phyloP scores from a whole-genome alignment of 805 yeast species.

The Blastobotrys terrestris region DNA sequence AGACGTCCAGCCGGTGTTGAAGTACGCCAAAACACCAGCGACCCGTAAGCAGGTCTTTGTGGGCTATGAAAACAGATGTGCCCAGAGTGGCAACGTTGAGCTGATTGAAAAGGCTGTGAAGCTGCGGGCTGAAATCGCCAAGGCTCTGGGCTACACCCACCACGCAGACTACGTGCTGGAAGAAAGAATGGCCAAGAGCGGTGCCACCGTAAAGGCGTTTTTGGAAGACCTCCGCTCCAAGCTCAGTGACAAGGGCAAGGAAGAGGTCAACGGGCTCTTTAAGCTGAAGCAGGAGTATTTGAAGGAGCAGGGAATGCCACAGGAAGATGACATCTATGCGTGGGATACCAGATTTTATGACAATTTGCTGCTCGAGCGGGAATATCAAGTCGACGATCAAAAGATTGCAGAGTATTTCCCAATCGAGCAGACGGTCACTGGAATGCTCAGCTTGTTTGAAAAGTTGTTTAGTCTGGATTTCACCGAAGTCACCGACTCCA shows the following conservation, averaged over 20 bases:
- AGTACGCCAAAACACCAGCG: conserved; percentile 55
- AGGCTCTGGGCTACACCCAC: conserved; percentile 56
- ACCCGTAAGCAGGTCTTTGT: conserved; percentile 62
- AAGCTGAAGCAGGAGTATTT: conserved; percentile 50
- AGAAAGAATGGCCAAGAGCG: conserved; percentile 72
- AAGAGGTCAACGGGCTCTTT: conserved; percentile 46
- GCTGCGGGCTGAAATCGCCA: conserved; percentile 56
- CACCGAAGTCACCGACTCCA: conserved; percentile 39
- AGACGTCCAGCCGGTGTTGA: conserved; percentile 69
- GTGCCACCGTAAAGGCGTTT: conserved; percentile 53
- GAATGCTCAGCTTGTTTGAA: conserved; percentile 70
- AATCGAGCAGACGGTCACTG: conserved; percentile 53
- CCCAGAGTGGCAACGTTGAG: conserved; percentile 47
- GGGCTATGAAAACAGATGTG: conserved; percentile 63
- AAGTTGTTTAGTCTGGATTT: conserved; percentile 63
- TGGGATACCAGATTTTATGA: conserved; percentile 75
- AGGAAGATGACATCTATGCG: conserved; percentile 40
- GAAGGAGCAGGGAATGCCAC: conserved; percentile 37
- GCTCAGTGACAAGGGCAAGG: conserved; percentile 51
- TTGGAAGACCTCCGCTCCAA: conserved; percentile 55
- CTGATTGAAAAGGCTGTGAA: conserved; percentile 55
- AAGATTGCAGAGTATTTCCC: conserved; percentile 77
- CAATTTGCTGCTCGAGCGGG: conserved; percentile 56
- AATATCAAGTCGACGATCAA: conserved; percentile 65
- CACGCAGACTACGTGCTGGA: conserved; percentile 69